These are phyloP conservation scores for Neonectria sp. DNA, from an alignment of 2,329 filamentous ascomycete genomes.

Conservation along the genomic window DNA sequence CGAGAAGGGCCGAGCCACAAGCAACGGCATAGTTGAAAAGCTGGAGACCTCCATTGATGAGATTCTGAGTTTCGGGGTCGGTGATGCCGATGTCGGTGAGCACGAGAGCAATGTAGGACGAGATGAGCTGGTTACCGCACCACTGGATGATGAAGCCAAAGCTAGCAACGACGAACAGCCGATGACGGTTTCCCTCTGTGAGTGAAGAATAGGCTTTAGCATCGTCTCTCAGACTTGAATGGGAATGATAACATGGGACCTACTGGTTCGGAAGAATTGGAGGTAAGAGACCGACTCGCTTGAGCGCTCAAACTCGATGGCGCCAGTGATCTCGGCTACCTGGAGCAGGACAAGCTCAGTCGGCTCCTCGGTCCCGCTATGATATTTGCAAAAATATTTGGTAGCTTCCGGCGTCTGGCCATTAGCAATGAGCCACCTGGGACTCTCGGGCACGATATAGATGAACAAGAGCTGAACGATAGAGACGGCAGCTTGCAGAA, in stretches of 20 bases:
- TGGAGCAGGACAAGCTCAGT: conserved; percentile 6
- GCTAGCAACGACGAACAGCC: conserved; percentile 35
- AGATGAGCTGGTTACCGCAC: conserved; percentile 49
- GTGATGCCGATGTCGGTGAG: conserved; percentile 56
- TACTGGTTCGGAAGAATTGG: conserved; percentile 23
- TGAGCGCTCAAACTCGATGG: conserved; percentile 8
- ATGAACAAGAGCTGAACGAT: conserved; percentile 17
- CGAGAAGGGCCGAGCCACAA: conserved; percentile 43
- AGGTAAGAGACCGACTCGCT: conserved; percentile 8
- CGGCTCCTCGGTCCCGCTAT: conserved; percentile 3
- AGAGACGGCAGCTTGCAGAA: conserved; percentile 33
- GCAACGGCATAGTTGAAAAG: conserved; percentile 54
- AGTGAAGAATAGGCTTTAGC: conserved; percentile 35
- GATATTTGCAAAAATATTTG: conserved; percentile 44
- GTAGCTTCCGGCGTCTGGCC: conserved; percentile 53
- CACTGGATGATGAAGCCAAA: conserved; percentile 42
- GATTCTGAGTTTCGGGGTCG: conserved; percentile 53
- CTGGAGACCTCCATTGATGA: conserved; percentile 57
- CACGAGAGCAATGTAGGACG: conserved; percentile 55
- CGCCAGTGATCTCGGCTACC: conserved; percentile 15
- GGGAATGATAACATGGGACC: too few relatives aligned
- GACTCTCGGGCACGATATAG: conserved; percentile 32
- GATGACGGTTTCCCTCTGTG: conserved; percentile 41
- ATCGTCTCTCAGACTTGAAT: too few relatives aligned
- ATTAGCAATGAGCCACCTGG: conserved; percentile 50